Percentiles rank a stretch among this genome's conserved stretches.
phyloP scores from a whole-genome alignment of 352 stramenopile genomes.

The Globisporangium heterothallicum region DNA sequence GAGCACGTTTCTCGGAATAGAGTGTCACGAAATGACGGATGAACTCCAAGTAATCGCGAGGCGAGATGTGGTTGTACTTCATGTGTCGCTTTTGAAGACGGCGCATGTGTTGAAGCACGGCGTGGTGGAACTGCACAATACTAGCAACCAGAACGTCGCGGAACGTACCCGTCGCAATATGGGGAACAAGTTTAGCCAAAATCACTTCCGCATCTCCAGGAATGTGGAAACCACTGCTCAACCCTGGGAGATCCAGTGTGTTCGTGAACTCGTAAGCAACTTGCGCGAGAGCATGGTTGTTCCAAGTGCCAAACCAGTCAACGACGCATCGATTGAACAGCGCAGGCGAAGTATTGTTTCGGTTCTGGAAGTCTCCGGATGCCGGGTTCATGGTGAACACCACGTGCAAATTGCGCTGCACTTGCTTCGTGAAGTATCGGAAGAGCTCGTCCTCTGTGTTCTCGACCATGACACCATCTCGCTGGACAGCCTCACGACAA shows the following conservation, averaged over 20 bases:
- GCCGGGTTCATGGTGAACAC: constrained; percentile 99
- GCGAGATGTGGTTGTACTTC: constrained; percentile 89
- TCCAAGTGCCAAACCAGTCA: constrained; percentile 99
- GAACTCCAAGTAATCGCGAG: constrained; percentile 91
- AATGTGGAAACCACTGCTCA: constrained; percentile 60
- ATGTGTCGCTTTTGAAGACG: constrained; percentile 82
- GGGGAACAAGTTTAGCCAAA: constrained; percentile 54
- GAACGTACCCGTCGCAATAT: constrained; percentile 66
- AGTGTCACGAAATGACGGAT: constrained; percentile 88
- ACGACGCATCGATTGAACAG: constrained; percentile 99
- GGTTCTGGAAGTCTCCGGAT: constrained; percentile 93
- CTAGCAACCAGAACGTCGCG: constrained; percentile 74
- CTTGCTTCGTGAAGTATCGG: constrained; percentile 95
- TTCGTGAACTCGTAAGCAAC: constrained; percentile 97
- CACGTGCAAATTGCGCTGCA: constrained; percentile 99
- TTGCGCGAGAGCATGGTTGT: constrained; percentile 96
- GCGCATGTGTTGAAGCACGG: constrained; percentile 78
- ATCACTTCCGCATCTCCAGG: constrained; percentile 40
- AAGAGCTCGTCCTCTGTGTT: constrained; percentile 95
- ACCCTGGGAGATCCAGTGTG: constrained; percentile 91
- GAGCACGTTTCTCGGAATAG: constrained; percentile 89
- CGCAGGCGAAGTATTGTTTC: constrained; percentile 98
- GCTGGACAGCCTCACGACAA: constrained; percentile 92
- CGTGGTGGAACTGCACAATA: constrained; percentile 87
- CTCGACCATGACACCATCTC: constrained; percentile 84